A percentile compares a stretch with the other conserved stretches of the same genome.
Evolutionary conservation across 768 basidiomycete genomes (phyloP).

Genomic region (Mrakia blollopis): DNA sequence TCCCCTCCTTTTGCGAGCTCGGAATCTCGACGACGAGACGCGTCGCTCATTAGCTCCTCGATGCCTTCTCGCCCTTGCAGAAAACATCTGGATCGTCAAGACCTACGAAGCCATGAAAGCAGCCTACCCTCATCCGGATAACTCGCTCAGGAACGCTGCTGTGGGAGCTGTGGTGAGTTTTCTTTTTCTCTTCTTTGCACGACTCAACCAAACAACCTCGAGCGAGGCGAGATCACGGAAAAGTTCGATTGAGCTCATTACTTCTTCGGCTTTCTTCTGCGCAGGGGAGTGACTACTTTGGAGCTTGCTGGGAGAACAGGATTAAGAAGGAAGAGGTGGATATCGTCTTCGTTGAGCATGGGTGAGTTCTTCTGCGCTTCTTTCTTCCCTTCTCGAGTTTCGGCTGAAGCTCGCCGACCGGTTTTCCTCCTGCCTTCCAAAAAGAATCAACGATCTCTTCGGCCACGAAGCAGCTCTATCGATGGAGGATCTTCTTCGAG

Average conservation of each 20-base stretch:
- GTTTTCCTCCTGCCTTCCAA: neutral
- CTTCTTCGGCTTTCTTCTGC: too few relatives aligned
- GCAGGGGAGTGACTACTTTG: neutral
- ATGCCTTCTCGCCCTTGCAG: neutral
- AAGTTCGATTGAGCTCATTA: too few relatives aligned
- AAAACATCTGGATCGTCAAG: neutral
- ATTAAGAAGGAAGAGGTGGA: neutral
- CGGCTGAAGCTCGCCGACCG: neutral
- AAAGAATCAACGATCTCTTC: neutral
- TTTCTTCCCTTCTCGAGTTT: neutral
- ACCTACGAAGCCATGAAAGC: neutral
- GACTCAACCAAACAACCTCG: too few relatives aligned
- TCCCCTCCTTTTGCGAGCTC: too few relatives aligned
- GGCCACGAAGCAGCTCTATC: neutral
- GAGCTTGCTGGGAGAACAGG: neutral
- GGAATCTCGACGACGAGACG: too few relatives aligned
- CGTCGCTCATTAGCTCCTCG: too few relatives aligned
- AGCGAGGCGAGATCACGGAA: too few relatives aligned
- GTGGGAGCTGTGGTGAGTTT: neutral
- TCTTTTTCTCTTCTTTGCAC: too few relatives aligned
- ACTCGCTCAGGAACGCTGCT: neutral
- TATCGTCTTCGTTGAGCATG: neutral
- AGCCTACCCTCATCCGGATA: neutral
- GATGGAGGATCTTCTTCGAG: conserved; percentile 6
- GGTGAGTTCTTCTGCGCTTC: neutral